phyloP scores from a whole-genome alignment of 306 rosid genomes.

The Astragalus glycyphyllos region DNA sequence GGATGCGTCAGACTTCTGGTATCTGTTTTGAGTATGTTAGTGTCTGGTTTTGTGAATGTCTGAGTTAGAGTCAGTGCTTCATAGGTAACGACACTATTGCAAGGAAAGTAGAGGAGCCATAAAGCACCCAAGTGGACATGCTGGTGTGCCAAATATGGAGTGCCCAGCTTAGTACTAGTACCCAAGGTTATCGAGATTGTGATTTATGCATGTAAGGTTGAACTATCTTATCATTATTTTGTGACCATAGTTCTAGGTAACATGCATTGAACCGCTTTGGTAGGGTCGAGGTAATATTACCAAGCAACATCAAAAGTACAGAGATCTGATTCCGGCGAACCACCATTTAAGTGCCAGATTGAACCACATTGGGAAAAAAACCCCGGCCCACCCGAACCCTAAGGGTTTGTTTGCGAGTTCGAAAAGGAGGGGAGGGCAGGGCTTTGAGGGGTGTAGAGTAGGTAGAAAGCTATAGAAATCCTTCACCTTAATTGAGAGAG shows the following conservation, averaged over 20 bases:
- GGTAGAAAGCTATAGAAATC: no score
- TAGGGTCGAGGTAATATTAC: not conserved
- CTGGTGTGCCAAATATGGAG: not conserved
- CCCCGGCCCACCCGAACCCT: not conserved
- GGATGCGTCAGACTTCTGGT: not conserved
- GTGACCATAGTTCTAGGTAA: not conserved
- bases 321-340: not conserved
- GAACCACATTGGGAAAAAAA: not conserved
- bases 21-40: slow-evolving; percentile 23
- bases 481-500: no score
- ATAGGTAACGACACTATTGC: not conserved
- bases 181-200: not conserved
- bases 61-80: no score
- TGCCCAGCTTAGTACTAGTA: not conserved
- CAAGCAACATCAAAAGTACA: not conserved
- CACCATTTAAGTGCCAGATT: not conserved
- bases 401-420: no score
- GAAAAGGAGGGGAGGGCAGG: no score
- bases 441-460: no score
- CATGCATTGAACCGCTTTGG: not conserved
- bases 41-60: slow-evolving; percentile 33
- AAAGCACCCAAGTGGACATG: not conserved
- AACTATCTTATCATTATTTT: not conserved
- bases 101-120: slow-evolving; percentile 1
- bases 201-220: not conserved